Conservation (phyloP, 805 yeast species). For the Saturnispora zaruensis region DNA sequence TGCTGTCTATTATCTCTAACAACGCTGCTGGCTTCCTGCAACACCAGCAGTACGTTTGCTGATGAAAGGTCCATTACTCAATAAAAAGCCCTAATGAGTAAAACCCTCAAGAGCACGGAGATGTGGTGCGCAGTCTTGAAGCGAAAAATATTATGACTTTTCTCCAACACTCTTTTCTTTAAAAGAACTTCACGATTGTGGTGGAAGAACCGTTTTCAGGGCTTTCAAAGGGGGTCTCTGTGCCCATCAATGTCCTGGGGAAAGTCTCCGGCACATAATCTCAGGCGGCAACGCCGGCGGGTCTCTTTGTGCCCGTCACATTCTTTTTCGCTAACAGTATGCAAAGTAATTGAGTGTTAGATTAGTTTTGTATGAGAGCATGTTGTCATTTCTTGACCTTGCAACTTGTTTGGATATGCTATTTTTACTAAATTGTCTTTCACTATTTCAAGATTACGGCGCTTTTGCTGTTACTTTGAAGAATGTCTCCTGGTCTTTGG, state of each 20-base stretch:
- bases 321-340: background rate
- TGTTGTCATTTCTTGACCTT: background rate
- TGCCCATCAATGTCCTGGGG: slow-evolving; percentile 19
- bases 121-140: background rate
- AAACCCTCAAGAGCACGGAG: background rate
- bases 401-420: slow-evolving; percentile 2
- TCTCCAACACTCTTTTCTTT: slow-evolving; percentile 3
- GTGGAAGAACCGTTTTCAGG: slow-evolving; percentile 22
- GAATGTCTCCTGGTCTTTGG: slow-evolving; percentile 1
- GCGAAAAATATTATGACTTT: background rate
- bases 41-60: slow-evolving; percentile 28
- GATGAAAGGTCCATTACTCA: slow-evolving; percentile 3
- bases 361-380: background rate
- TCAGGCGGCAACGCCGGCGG: slow-evolving; percentile 24
- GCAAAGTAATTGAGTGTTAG: background rate
- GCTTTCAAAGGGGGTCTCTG: slow-evolving; percentile 15
- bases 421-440: background rate
- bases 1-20: slow-evolving; percentile 46
- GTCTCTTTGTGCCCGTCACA: slow-evolving; percentile 9
- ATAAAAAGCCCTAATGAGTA: background rate
- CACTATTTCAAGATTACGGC: background rate
- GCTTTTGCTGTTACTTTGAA: background rate
- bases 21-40: slow-evolving; percentile 43
- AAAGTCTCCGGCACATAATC: slow-evolving; percentile 23
- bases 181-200: slow-evolving; percentile 7